Conservation (phyloP, 495 filamentous ascomycete genomes). For the Tuber aestivum region DNA sequence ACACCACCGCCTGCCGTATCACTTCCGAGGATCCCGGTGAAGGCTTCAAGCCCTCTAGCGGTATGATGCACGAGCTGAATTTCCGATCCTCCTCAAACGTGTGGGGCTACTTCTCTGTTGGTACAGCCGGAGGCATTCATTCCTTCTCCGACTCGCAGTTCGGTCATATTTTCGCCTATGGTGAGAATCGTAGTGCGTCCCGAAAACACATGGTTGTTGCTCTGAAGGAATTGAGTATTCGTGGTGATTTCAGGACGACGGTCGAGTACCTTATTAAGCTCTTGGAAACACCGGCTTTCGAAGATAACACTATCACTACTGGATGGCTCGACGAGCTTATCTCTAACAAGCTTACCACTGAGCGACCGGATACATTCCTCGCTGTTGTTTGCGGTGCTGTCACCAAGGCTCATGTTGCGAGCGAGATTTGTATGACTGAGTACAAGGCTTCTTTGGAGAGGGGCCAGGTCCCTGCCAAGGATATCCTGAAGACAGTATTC, state of each 20-base stretch:
- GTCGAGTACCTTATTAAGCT: slow-evolving; percentile 99
- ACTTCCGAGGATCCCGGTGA: slow-evolving; percentile 98
- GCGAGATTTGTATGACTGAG: slow-evolving; percentile 77
- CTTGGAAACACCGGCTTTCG: slow-evolving; percentile 95
- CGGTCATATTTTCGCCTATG: slow-evolving; percentile 98
- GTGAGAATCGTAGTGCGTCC: slow-evolving; percentile 90
- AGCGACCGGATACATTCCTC: slow-evolving; percentile 85
- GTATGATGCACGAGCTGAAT: slow-evolving; percentile 98
- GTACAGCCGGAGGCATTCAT: slow-evolving; percentile 93
- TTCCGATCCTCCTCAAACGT: slow-evolving; percentile 98
- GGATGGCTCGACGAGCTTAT: slow-evolving; percentile 99
- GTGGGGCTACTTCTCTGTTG: slow-evolving; percentile 99
- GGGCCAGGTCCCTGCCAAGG: slow-evolving; percentile 92
- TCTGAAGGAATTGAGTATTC: slow-evolving; percentile 97
- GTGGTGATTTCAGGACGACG: slow-evolving; percentile 96
- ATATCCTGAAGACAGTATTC: slow-evolving; percentile 96
- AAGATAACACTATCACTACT: slow-evolving; percentile 98
- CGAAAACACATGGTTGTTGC: slow-evolving; percentile 99
- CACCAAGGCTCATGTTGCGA: slow-evolving; percentile 88
- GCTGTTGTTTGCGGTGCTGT: slow-evolving; percentile 92
- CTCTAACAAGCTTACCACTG: slow-evolving; percentile 91
- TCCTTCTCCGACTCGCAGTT: slow-evolving; percentile 99
- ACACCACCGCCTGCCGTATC: slow-evolving; percentile 97
- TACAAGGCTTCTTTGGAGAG: slow-evolving; percentile 88
- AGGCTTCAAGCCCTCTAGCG: slow-evolving; percentile 98